Evolutionary conservation across 2,329 filamentous ascomycete species (phyloP).

Genomic region (Colletotrichum sp.): DNA sequence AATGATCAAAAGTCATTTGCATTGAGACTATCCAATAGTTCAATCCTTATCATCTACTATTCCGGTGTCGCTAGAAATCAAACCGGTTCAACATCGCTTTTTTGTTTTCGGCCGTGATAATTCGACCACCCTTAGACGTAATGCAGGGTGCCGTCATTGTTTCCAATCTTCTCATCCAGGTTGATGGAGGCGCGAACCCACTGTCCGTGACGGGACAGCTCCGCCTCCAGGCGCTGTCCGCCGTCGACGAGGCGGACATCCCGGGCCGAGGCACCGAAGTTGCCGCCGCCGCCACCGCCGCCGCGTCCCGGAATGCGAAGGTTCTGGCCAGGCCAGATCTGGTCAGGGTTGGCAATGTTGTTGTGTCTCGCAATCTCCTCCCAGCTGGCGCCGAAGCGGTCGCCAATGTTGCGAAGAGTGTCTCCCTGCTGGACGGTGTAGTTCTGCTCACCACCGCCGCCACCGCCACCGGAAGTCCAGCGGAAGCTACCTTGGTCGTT

Average conservation of each 20-base stretch:
- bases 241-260: slow-evolving; percentile 40
- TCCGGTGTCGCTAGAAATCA: not conserved
- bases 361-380: slow-evolving; percentile 45
- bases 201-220: slow-evolving; percentile 32
- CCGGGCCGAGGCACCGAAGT: slow-evolving; percentile 38
- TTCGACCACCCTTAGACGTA: not conserved
- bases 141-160: slow-evolving; percentile 30
- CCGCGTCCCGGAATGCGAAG: slow-evolving; percentile 36
- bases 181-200: slow-evolving; percentile 34
- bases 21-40: not conserved
- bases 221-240: slow-evolving; percentile 37
- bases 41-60: not conserved
- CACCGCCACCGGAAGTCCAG: slow-evolving; percentile 31
- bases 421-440: slow-evolving; percentile 46
- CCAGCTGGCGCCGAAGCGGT: slow-evolving; percentile 33
- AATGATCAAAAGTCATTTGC: not conserved
- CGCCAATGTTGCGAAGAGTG: slow-evolving; percentile 43
- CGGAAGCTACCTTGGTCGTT: slow-evolving; percentile 43
- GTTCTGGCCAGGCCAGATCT: slow-evolving; percentile 47
- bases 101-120: not conserved
- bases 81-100: not conserved
- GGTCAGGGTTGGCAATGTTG: slow-evolving; percentile 42
- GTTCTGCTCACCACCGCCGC: slow-evolving; percentile 23
- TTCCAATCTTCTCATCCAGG: slow-evolving; percentile 38
- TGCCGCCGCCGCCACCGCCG: slow-evolving; percentile 26